phyloP scores from a whole-genome alignment of 2,329 filamentous ascomycete species.

The Neofusicoccum ribis region DNA sequence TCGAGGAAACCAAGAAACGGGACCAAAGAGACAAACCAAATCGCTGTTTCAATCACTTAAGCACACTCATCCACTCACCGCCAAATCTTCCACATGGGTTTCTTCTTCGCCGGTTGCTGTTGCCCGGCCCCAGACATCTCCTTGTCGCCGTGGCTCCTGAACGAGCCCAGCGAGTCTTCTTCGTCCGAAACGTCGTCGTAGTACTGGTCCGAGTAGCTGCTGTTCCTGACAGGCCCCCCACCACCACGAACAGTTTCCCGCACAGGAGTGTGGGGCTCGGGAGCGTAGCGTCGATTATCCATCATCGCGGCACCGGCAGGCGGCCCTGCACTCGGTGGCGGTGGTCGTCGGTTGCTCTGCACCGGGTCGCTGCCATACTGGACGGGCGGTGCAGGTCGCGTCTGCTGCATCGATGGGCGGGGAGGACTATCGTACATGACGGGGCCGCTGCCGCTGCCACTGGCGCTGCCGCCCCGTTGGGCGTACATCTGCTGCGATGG shows the following conservation, averaged over 20 bases:
- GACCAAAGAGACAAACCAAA: neutral
- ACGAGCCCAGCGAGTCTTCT: slow-evolving; percentile 27
- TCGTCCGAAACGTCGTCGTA: slow-evolving; percentile 27
- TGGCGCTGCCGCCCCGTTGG: neutral
- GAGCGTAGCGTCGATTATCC: slow-evolving; percentile 10
- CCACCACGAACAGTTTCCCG: neutral
- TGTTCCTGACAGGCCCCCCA: slow-evolving; percentile 23
- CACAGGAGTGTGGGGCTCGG: slow-evolving; percentile 21
- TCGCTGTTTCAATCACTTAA: neutral
- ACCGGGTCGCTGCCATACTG: neutral
- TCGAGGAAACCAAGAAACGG: neutral
- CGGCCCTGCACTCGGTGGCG: slow-evolving; percentile 5
- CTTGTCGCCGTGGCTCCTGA: slow-evolving; percentile 30
- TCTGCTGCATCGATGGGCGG: neutral
- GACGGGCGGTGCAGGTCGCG: slow-evolving; percentile 17
- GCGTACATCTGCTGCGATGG: neutral
- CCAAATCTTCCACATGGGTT: slow-evolving; percentile 43
- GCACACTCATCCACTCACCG: slow-evolving; percentile 2
- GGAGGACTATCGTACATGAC: slow-evolving; percentile 3
- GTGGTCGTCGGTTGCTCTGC: neutral
- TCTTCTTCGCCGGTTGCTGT: slow-evolving; percentile 35
- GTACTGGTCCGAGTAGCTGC: slow-evolving; percentile 34
- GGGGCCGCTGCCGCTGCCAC: neutral
- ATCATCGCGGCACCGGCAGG: slow-evolving; percentile 27
- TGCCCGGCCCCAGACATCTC: slow-evolving; percentile 23